These are phyloP conservation scores for Fistulinella cinereoalba DNA, from an alignment of 1,284 basidiomycete species.

Conservation along the genomic window DNA sequence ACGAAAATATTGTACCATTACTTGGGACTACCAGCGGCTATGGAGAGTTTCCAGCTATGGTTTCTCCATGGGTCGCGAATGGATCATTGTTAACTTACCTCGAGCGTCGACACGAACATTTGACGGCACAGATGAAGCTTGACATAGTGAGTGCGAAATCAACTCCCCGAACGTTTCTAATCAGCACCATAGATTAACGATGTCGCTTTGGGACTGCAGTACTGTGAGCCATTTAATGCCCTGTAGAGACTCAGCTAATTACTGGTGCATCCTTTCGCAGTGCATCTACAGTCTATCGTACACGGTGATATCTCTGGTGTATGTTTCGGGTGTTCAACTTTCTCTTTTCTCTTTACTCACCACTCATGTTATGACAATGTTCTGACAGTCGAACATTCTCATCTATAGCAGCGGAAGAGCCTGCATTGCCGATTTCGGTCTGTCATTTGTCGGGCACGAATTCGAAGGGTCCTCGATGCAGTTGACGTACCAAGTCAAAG, in stretches of 20 bases:
- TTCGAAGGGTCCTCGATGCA: conserved; percentile 11
- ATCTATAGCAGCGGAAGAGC: conserved; percentile 18
- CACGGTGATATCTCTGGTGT: conserved; percentile 34
- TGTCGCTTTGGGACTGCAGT: conserved; percentile 25
- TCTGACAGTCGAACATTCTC: conserved; percentile 24
- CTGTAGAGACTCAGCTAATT: background rate
- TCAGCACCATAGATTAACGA: conserved; percentile 19
- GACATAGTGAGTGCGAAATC: conserved; percentile 14
- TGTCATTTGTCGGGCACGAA: conserved; percentile 13
- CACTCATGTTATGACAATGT: background rate
- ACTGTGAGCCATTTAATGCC: conserved; percentile 13
- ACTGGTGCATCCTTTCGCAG: conserved; percentile 4
- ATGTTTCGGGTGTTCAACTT: background rate
- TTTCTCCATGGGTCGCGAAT: conserved; percentile 28
- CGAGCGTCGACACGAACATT: background rate
- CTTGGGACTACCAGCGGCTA: conserved; percentile 25
- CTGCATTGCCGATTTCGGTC: conserved; percentile 23
- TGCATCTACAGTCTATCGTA: conserved; percentile 22
- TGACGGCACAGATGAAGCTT: conserved; percentile 13
- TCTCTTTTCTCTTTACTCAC: background rate
- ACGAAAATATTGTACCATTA: conserved; percentile 23
- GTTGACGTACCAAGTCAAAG: conserved; percentile 17
- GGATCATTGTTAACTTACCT: conserved; percentile 21
- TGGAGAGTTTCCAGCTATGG: conserved; percentile 27
- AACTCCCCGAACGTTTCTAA: background rate